These are phyloP conservation scores for Pythium monospermum DNA, from an alignment of 352 stramenopile species.

Conservation along the genomic window DNA sequence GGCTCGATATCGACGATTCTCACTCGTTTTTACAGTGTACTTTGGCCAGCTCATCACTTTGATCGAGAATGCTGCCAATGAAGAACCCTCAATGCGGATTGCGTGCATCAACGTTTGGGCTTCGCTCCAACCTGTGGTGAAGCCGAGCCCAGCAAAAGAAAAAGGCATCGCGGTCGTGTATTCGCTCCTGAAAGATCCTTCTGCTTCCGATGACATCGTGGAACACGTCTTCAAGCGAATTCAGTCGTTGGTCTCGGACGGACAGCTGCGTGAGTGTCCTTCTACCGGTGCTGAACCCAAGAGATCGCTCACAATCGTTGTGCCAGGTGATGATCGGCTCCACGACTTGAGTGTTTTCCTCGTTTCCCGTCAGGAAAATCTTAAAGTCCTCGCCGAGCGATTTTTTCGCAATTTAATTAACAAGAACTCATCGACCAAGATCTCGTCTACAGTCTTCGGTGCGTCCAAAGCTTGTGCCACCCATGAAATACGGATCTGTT, in stretches of 20 bases:
- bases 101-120: constrained; percentile 20
- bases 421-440: constrained; percentile 1
- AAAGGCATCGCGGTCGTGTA: constrained; percentile 9
- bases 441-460: constrained; percentile 14
- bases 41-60: constrained; percentile 4
- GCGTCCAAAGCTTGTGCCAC: neutral
- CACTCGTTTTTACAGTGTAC: constrained; percentile 14
- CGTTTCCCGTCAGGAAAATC: neutral
- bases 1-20: too few species aligned
- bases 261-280: constrained; percentile 9
- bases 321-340: constrained; percentile 15
- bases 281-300: neutral
- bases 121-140: constrained; percentile 14
- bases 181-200: neutral
- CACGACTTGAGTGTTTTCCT: constrained; percentile 14
- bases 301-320: too few species aligned
- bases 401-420: constrained; percentile 16
- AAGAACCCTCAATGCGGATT: neutral
- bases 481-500: neutral
- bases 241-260: constrained; percentile 12
- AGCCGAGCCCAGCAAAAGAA: constrained; percentile 18
- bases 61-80: neutral
- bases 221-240: constrained; percentile 12
- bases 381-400: neutral
- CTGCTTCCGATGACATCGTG: neutral